Evolutionary conservation across 2,329 filamentous ascomycete genomes (phyloP).

Genomic region (Xylaria sp.): DNA sequence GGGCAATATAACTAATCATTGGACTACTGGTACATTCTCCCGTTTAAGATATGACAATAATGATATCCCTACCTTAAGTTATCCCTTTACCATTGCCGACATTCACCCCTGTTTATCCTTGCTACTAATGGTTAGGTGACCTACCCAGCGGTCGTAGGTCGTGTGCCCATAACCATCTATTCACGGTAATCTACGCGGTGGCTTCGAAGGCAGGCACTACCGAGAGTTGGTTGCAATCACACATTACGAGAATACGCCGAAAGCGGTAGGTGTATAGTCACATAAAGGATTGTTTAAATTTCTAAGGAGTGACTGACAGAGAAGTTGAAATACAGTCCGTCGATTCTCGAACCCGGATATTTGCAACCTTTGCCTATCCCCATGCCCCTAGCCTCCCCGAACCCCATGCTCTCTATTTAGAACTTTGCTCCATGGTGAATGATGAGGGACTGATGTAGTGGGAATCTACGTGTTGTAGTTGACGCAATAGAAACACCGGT

Average conservation of each 20-base stretch:
- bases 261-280: constrained; percentile 8
- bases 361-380: constrained; percentile 8
- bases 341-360: constrained; percentile 16
- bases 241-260: neutral
- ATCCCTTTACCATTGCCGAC: neutral
- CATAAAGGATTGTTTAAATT: constrained; percentile 30
- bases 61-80: constrained; percentile 13
- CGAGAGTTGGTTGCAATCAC: no score
- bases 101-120: neutral
- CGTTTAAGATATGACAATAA: constrained; percentile 12
- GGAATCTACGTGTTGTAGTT: constrained; percentile 5
- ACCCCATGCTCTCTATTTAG: constrained; percentile 2
- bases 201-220: neutral
- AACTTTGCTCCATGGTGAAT: constrained; percentile 10
- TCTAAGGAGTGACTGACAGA: constrained; percentile 34
- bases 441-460: constrained; percentile 3
- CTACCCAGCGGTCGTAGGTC: neutral
- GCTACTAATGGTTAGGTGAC: neutral
- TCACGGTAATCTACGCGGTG: neutral
- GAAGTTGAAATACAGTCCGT: constrained; percentile 4
- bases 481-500: constrained; percentile 11
- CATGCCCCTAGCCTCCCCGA: neutral
- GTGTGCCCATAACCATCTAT: neutral
- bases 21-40: neutral
- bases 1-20: constrained; percentile 51